Conservation (phyloP, 805 yeast species). For the Starmerella davenportii region DNA sequence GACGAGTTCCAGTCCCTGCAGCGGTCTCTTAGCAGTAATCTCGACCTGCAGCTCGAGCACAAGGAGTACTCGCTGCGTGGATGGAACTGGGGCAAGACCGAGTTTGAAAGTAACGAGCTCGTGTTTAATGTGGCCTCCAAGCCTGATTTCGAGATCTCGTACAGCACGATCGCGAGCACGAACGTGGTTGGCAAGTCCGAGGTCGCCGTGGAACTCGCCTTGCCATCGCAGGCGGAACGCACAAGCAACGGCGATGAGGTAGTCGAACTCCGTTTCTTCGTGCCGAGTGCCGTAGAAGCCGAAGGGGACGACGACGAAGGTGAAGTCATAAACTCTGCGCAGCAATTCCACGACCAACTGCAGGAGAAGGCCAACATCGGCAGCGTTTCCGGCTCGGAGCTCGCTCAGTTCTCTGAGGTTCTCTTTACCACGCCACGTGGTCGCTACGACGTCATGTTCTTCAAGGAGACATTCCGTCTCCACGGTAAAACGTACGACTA, state of each 20-base stretch:
- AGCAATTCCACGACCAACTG: constrained; percentile 72
- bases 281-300: constrained; percentile 47
- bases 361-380: constrained; percentile 91
- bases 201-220: constrained; percentile 72
- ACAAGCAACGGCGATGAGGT: constrained; percentile 77
- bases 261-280: constrained; percentile 82
- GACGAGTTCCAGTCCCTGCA: constrained; percentile 66
- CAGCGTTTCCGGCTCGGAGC: constrained; percentile 82
- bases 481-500: constrained; percentile 97
- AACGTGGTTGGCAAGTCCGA: constrained; percentile 85
- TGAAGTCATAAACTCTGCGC: constrained; percentile 52
- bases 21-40: constrained; percentile 63
- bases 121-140: constrained; percentile 70
- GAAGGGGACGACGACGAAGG: constrained; percentile 24
- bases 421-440: constrained; percentile 95
- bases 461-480: constrained; percentile 65
- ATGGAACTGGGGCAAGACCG: constrained; percentile 97
- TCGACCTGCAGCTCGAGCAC: constrained; percentile 54
- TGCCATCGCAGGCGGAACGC: constrained; percentile 31
- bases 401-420: constrained; percentile 80
- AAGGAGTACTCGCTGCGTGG: constrained; percentile 89
- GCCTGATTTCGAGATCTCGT: constrained; percentile 86
- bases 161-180: constrained; percentile 58
- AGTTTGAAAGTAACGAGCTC: constrained; percentile 80
- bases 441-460: constrained; percentile 92